Evolutionary conservation across 2,329 filamentous ascomycete species (phyloP).

Genomic region (Berkeleyomyces basicola): DNA sequence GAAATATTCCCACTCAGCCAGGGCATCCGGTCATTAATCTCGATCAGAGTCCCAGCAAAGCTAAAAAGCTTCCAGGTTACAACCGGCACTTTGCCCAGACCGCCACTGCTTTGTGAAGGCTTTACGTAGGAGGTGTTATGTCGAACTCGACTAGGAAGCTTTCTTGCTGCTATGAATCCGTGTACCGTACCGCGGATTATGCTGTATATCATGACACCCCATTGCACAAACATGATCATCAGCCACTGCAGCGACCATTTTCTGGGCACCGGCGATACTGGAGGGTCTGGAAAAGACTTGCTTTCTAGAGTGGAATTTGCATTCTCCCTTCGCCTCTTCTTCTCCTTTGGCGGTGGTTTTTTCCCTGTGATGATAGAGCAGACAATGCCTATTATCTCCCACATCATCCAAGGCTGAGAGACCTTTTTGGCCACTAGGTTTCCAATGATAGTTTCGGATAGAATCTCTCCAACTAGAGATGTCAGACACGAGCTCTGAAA

Average conservation of each 20-base stretch:
- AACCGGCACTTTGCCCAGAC: slow-evolving; percentile 40
- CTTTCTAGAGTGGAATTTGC: neutral
- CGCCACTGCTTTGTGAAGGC: slow-evolving; percentile 10
- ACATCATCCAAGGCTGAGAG: slow-evolving; percentile 78
- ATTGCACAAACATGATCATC: slow-evolving; percentile 42
- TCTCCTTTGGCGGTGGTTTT: slow-evolving; percentile 15
- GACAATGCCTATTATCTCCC: slow-evolving; percentile 64
- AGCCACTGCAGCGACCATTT: slow-evolving; percentile 28
- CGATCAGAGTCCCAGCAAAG: slow-evolving; percentile 53
- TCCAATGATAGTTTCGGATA: slow-evolving; percentile 79
- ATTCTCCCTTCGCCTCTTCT: neutral
- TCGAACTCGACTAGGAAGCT: slow-evolving; percentile 14
- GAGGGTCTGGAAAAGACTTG: neutral
- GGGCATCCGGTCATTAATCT: slow-evolving; percentile 69
- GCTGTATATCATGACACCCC: slow-evolving; percentile 38
- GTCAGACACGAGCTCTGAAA: slow-evolving; percentile 75
- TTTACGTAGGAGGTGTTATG: slow-evolving; percentile 6
- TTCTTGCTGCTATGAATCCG: slow-evolving; percentile 17
- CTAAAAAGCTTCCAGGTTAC: slow-evolving; percentile 63
- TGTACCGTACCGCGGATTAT: slow-evolving; percentile 46
- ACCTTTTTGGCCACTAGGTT: slow-evolving; percentile 64
- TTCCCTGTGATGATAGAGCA: slow-evolving; percentile 24
- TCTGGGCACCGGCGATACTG: neutral
- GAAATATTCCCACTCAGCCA: slow-evolving; percentile 68
- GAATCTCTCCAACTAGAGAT: slow-evolving; percentile 67